phyloP scores from a whole-genome alignment of 2,329 filamentous ascomycete genomes.

The Colletotrichum aenigma region DNA sequence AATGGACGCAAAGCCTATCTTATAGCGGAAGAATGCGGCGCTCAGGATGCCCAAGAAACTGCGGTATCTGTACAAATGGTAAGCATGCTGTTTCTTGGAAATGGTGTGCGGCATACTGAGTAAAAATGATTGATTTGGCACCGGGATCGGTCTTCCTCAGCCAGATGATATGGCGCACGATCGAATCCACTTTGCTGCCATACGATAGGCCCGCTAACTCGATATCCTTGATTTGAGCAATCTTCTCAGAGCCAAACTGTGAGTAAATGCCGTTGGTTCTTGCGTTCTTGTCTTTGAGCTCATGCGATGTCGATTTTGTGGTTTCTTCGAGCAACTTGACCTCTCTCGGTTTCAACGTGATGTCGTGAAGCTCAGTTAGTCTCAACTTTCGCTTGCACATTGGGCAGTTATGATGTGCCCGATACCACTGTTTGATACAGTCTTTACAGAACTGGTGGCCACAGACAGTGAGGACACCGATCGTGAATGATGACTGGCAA shows the following conservation, averaged over 20 bases:
- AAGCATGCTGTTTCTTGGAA: background rate
- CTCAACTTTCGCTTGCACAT: constrained; percentile 78
- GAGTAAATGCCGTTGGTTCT: constrained; percentile 70
- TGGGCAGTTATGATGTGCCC: constrained; percentile 76
- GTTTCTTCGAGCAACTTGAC: constrained; percentile 63
- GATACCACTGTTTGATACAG: constrained; percentile 83
- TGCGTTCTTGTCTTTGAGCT: background rate
- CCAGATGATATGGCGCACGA: constrained; percentile 84
- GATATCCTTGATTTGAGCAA: constrained; percentile 82
- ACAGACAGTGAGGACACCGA: constrained; percentile 84
- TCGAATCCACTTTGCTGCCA: constrained; percentile 88
- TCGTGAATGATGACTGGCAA: constrained; percentile 76
- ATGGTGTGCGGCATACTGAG: constrained; percentile 57
- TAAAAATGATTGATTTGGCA: constrained; percentile 92
- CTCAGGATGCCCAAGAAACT: constrained; percentile 79
- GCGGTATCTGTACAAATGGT: constrained; percentile 53
- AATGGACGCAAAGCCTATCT: constrained; percentile 76
- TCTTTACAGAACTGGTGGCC: constrained; percentile 93
- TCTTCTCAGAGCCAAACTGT: constrained; percentile 71
- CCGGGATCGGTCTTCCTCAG: constrained; percentile 83
- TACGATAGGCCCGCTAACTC: constrained; percentile 76
- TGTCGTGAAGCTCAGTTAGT: constrained; percentile 77
- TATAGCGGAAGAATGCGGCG: constrained; percentile 71
- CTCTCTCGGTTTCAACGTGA: constrained; percentile 79
- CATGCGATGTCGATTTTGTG: constrained; percentile 1